These are phyloP conservation scores for Anthostomella pinea DNA, from an alignment of 2,329 filamentous ascomycete species.

Conservation along the genomic window DNA sequence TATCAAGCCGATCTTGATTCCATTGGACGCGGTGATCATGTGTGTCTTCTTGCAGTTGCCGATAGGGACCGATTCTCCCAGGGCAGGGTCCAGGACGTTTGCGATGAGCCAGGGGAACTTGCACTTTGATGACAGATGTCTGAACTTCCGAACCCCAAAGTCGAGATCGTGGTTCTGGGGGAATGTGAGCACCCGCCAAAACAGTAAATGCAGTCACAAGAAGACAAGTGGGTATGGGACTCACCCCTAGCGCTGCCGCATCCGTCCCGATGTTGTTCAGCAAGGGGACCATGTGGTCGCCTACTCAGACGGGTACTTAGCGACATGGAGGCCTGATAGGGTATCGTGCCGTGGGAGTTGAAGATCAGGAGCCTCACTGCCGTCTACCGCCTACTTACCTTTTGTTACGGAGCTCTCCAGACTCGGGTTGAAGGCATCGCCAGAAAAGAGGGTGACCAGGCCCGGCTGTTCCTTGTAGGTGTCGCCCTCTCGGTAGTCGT, in stretches of 20 bases:
- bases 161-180: slow-evolving; percentile 84
- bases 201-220: not conserved
- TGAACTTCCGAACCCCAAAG: slow-evolving; percentile 81
- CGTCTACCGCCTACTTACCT: slow-evolving; percentile 44
- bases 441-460: slow-evolving; percentile 79
- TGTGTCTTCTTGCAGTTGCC: slow-evolving; percentile 72
- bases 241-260: slow-evolving; percentile 77
- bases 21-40: slow-evolving; percentile 77
- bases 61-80: slow-evolving; percentile 72
- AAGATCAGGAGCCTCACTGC: slow-evolving; percentile 1
- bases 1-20: slow-evolving; percentile 81
- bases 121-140: slow-evolving; percentile 69
- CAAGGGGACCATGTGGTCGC: slow-evolving; percentile 82
- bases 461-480: slow-evolving; percentile 62
- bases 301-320: slow-evolving; percentile 33
- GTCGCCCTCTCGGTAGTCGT: slow-evolving; percentile 66
- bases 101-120: slow-evolving; percentile 87
- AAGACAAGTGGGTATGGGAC: slow-evolving; percentile 31
- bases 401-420: slow-evolving; percentile 88
- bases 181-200: slow-evolving; percentile 12
- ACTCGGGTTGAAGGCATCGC: slow-evolving; percentile 89
- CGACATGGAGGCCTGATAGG: not conserved
- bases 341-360: not conserved
- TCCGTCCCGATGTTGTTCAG: slow-evolving; percentile 75
- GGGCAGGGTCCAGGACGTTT: slow-evolving; percentile 80